Percentiles rank a stretch among this genome's conserved stretches.
Evolutionary conservation across 805 yeast genomes (phyloP).

Genomic region (Starmera dryadoides): DNA sequence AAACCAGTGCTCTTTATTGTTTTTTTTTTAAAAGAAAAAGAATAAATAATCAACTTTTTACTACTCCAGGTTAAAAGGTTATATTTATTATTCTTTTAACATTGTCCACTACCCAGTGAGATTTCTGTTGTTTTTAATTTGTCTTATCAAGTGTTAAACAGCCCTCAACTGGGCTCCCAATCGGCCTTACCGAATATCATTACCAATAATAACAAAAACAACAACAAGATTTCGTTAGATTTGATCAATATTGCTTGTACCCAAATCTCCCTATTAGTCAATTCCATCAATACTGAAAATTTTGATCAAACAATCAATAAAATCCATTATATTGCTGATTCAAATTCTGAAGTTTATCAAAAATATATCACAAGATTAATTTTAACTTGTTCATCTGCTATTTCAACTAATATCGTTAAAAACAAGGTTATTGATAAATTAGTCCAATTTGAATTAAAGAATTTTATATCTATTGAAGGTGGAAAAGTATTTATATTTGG

Average conservation of each 20-base stretch:
- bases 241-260: slow-evolving; percentile 32
- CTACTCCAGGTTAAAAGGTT: too few species aligned
- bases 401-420: slow-evolving; percentile 14
- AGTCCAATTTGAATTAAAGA: slow-evolving; percentile 17
- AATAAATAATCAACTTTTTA: too few species aligned
- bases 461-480: slow-evolving; percentile 10
- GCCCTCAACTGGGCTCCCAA: slow-evolving; percentile 14
- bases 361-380: slow-evolving; percentile 25
- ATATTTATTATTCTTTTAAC: not conserved
- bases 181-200: not conserved
- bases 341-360: slow-evolving; percentile 25
- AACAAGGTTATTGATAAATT: slow-evolving; percentile 12
- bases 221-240: slow-evolving; percentile 3
- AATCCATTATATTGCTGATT: slow-evolving; percentile 38
- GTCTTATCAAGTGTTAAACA: not conserved
- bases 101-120: not conserved
- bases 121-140: not conserved
- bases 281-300: slow-evolving; percentile 34
- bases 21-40: too few species aligned
- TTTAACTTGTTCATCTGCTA: slow-evolving; percentile 22
- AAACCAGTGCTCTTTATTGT: too few species aligned
- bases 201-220: not conserved
- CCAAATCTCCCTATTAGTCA: slow-evolving; percentile 46
- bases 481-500: slow-evolving; percentile 8
- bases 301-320: slow-evolving; percentile 33